Percentiles rank a stretch among this genome's conserved stretches.
These are phyloP conservation scores for Aspergillus funiculosus DNA, from an alignment of 495 filamentous ascomycete genomes.

Conservation along the genomic window DNA sequence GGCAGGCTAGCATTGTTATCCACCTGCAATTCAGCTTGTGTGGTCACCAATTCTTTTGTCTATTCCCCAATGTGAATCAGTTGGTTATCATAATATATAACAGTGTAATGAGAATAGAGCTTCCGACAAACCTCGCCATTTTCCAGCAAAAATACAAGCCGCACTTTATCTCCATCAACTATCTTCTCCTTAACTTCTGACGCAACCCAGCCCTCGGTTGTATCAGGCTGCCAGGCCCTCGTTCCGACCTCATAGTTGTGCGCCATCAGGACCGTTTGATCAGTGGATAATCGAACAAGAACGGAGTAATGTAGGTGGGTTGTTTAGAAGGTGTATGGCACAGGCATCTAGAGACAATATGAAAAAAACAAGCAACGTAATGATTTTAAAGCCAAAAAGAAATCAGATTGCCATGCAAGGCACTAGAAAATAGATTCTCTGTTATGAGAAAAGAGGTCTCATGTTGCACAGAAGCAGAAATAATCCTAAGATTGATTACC, in stretches of 20 bases:
- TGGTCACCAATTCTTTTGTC: slow-evolving; percentile 77
- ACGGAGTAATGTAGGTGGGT: slow-evolving; percentile 12
- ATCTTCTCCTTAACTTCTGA: slow-evolving; percentile 89
- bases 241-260: slow-evolving; percentile 97
- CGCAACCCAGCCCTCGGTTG: slow-evolving; percentile 91
- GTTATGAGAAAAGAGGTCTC: slow-evolving; percentile 11
- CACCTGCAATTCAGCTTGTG: slow-evolving; percentile 68
- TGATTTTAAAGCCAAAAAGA: slow-evolving; percentile 2
- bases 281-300: slow-evolving; percentile 5
- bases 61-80: slow-evolving; percentile 28
- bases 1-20: slow-evolving; percentile 67
- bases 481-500: slow-evolving; percentile 28
- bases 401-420: slow-evolving; percentile 7
- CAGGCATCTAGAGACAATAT: slow-evolving; percentile 13
- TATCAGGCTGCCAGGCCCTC: slow-evolving; percentile 95
- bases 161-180: slow-evolving; percentile 77
- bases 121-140: slow-evolving; percentile 77
- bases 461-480: slow-evolving; percentile 21
- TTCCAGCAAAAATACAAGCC: slow-evolving; percentile 75
- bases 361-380: slow-evolving; percentile 8
- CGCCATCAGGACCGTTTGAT: slow-evolving; percentile 56
- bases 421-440: background rate
- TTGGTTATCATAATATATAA: slow-evolving; percentile 25
- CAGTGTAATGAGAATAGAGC: slow-evolving; percentile 1
- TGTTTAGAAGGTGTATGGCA: slow-evolving; percentile 5